These are phyloP conservation scores for Begonia loranthoides DNA, from an alignment of 306 rosid genomes.

Conservation along the genomic window DNA sequence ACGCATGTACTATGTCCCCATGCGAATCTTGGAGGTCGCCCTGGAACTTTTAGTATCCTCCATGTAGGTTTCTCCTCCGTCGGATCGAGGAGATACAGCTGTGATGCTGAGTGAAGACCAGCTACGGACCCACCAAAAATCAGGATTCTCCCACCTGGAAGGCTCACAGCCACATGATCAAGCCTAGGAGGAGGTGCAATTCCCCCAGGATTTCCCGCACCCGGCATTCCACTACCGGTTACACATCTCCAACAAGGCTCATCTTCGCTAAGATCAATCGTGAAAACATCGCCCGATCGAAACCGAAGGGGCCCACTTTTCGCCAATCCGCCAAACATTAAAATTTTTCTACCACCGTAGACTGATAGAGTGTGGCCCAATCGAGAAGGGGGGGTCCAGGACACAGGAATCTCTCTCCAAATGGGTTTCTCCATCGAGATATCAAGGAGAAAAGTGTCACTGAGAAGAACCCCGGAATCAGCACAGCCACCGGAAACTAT, in stretches of 20 bases:
- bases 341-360: conserved; percentile 94
- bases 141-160: conserved; percentile 95
- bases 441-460: conserved; percentile 94
- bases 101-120: conserved; percentile 98
- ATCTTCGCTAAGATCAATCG: conserved; percentile 93
- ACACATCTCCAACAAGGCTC: conserved; percentile 99
- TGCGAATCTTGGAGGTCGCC: conserved; percentile 91
- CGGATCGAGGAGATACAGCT: conserved; percentile 90
- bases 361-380: conserved; percentile 91
- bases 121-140: conserved; percentile 99
- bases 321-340: conserved; percentile 99
- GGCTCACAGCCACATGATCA: conserved; percentile 95
- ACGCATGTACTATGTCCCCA: conserved; percentile 99
- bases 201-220: conserved; percentile 97
- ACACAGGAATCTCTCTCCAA: conserved; percentile 95
- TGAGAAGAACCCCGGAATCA: conserved; percentile 95
- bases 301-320: conserved; percentile 95
- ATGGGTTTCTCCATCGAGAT: conserved; percentile 90
- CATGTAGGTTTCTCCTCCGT: conserved; percentile 97
- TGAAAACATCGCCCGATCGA: conserved; percentile 93
- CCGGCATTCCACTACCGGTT: conserved; percentile 92
- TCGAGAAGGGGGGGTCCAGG: conserved; percentile 99
- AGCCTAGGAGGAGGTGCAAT: conserved; percentile 98
- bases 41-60: conserved; percentile 91
- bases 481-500: conserved; percentile 99